A percentile compares a stretch with the other conserved stretches of the same genome.
phyloP scores from a whole-genome alignment of 441 rosid species.

The Populus hybrid region DNA sequence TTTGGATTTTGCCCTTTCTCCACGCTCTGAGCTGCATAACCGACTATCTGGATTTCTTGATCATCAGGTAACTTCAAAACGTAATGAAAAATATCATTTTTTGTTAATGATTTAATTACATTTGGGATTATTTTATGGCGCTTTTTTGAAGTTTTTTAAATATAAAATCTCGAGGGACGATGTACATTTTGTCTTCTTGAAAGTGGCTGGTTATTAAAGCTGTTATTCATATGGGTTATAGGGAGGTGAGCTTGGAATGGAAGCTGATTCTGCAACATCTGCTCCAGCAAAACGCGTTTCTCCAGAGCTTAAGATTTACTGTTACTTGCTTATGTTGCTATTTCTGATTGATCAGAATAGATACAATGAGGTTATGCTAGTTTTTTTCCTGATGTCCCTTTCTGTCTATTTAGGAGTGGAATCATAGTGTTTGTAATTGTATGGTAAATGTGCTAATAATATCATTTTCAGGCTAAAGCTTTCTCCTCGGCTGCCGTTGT shows the following conservation, averaged over 20 bases:
- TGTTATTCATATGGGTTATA: slow-evolving; percentile 11
- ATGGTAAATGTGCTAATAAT: background rate
- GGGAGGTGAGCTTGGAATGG: slow-evolving; percentile 74
- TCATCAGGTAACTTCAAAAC: background rate
- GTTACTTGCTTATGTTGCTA: slow-evolving; percentile 57
- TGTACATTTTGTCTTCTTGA: background rate
- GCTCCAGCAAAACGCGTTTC: slow-evolving; percentile 41
- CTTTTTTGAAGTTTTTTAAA: no score
- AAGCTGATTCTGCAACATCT: slow-evolving; percentile 58
- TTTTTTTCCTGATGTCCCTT: background rate
- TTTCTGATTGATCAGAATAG: slow-evolving; percentile 70
- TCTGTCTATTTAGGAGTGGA: background rate
- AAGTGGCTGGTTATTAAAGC: background rate
- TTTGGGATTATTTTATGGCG: background rate
- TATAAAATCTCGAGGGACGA: background rate
- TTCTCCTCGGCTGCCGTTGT: slow-evolving; percentile 65
- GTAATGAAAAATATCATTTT: no score
- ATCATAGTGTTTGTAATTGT: background rate
- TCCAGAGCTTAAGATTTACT: slow-evolving; percentile 64
- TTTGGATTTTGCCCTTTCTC: slow-evolving; percentile 43
- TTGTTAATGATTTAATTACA: slow-evolving; percentile 11
- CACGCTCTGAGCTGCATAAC: slow-evolving; percentile 49
- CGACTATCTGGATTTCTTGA: slow-evolving; percentile 10
- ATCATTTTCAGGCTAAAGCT: slow-evolving; percentile 50
- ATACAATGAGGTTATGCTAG: slow-evolving; percentile 46